These are phyloP conservation scores for Thuidium tamariscinum DNA, from an alignment of 225 moss, liverwort and hornwort species.

Conservation along the genomic window DNA sequence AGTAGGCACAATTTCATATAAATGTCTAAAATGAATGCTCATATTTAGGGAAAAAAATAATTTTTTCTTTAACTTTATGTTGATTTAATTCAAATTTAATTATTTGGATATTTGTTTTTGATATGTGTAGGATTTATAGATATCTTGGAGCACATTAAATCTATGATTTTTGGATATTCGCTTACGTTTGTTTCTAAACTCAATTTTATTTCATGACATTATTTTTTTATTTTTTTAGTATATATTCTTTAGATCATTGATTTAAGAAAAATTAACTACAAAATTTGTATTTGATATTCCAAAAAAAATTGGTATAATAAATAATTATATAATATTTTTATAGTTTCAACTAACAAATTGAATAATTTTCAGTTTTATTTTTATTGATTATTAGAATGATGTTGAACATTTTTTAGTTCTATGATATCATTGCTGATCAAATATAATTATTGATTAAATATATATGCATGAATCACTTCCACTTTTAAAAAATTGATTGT, in stretches of 20 bases:
- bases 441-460: neutral
- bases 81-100: neutral
- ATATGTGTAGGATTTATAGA: slow-evolving; percentile 35
- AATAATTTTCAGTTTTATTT: no score
- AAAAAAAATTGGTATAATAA: neutral
- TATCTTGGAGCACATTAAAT: slow-evolving; percentile 40
- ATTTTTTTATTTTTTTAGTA: no score
- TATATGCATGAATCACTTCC: neutral
- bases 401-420: neutral
- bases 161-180: slow-evolving; percentile 50
- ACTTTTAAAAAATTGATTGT: neutral
- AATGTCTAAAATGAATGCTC: neutral
- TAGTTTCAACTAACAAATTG: neutral
- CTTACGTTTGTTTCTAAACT: slow-evolving; percentile 14
- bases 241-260: no score
- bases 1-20: neutral
- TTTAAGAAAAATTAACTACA: neutral
- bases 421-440: no score
- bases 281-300: neutral
- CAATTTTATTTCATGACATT: neutral
- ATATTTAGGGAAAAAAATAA: no score
- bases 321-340: neutral
- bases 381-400: neutral
- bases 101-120: neutral
- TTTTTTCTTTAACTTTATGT: neutral